These are phyloP conservation scores for Casuarina glauca DNA, from an alignment of 306 rosid genomes.

Conservation along the genomic window DNA sequence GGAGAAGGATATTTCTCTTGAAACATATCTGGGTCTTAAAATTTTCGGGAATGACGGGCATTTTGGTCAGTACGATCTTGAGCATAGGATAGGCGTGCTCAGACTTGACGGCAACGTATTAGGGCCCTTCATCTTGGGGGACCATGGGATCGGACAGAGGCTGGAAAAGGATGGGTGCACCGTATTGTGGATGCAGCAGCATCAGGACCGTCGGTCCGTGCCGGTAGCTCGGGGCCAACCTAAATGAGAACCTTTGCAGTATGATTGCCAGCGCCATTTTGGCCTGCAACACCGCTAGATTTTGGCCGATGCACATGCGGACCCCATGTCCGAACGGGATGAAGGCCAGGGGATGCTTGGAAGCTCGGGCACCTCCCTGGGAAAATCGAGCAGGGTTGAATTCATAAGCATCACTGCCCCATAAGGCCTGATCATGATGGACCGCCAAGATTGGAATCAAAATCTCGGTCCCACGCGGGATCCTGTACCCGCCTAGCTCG, in stretches of 20 bases:
- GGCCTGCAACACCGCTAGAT: slow-evolving; percentile 78
- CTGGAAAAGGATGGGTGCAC: slow-evolving; percentile 78
- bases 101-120: slow-evolving; percentile 20
- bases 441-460: slow-evolving; percentile 86
- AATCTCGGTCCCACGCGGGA: slow-evolving; percentile 86
- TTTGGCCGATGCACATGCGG: slow-evolving; percentile 89
- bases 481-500: slow-evolving; percentile 64
- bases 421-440: slow-evolving; percentile 72
- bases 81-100: slow-evolving; percentile 20
- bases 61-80: slow-evolving; percentile 32
- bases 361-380: slow-evolving; percentile 68
- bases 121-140: slow-evolving; percentile 29
- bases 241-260: slow-evolving; percentile 82
- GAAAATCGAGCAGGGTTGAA: slow-evolving; percentile 89
- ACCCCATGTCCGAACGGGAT: slow-evolving; percentile 84
- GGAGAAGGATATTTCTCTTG: slow-evolving; percentile 18
- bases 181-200: slow-evolving; percentile 91
- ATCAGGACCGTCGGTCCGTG: slow-evolving; percentile 96
- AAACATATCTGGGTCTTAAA: slow-evolving; percentile 23
- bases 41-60: slow-evolving; percentile 23
- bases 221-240: slow-evolving; percentile 78
- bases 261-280: slow-evolving; percentile 71
- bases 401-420: slow-evolving; percentile 85
- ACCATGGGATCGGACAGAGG: slow-evolving; percentile 21
- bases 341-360: slow-evolving; percentile 68